Evolutionary conservation across 1,284 basidiomycete species (phyloP), one percentile per base, ranked within the genome.

Genomic region (Cryptococcus hybrid): DNA sequence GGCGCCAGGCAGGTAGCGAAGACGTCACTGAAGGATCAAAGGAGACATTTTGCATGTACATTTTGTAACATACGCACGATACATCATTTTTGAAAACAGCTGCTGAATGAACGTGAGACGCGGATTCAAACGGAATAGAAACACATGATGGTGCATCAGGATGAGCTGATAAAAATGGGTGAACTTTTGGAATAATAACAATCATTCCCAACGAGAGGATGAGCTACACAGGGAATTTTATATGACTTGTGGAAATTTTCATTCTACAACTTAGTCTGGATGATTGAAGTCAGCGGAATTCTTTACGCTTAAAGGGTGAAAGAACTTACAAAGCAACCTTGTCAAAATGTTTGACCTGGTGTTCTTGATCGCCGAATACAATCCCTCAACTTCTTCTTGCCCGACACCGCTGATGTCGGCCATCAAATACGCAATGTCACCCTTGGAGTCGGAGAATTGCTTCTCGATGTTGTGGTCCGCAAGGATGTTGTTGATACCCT

Each of bases 401-500:
- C 88, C 89, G 65, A 98, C 93, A 65, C 92, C 86, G 38, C 89
- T 87, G 67, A 99, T 95, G 79, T 99, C 95, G 15, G 92, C 93
- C 85, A 98, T 88, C 63, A 98, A 84, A 64, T 78, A 78, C 18
- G 74, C 95, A 55, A 95, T 83, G 65, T 95, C 93, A 66, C 92
- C 92, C 80, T 92, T 92, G 55, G 90, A 93, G 76, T 98, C 94
- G 15, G 95, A 93, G 79, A 89, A 96, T 80, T 99, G 96, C 82
- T 99, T 98, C 81, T 97, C 94, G 74, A 99, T 95, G 79, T 99
- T 99, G 84, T 95, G 93, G 49, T 89, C 86, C 56, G 89, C 90
- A 50, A 99, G 81, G 53, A 83, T 81, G 68, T 95, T 90, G 84
- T 99, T 99, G 82, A 99, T 90, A 69, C 88, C 86, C 88, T 88